Evolutionary conservation across 495 filamentous ascomycete species (phyloP).

Genomic region (Emericellopsis terricola): DNA sequence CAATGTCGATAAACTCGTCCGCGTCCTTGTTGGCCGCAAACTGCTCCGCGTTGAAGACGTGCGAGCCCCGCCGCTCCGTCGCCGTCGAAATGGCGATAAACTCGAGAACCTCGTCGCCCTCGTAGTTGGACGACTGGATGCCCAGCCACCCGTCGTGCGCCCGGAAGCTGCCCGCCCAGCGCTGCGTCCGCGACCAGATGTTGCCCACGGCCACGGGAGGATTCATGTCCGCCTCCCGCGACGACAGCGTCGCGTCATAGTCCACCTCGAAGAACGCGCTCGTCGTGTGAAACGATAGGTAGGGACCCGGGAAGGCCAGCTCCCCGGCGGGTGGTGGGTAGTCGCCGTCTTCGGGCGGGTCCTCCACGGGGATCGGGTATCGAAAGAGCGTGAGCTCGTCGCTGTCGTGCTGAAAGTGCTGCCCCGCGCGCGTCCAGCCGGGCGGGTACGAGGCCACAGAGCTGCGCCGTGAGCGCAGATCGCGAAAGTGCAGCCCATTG

Average conservation of each 20-base stretch:
- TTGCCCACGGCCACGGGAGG: constrained; percentile 2
- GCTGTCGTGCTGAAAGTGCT: constrained; percentile 2
- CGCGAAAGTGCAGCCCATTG: constrained; percentile 2
- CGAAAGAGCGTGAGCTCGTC: constrained; percentile 1
- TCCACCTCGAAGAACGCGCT: constrained; percentile 2
- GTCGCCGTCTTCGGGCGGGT: background rate
- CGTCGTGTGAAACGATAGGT: constrained; percentile 2
- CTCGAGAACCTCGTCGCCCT: constrained; percentile 4
- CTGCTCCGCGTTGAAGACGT: constrained; percentile 9
- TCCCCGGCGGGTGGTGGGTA: background rate
- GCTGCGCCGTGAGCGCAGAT: constrained; percentile 1
- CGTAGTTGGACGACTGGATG: constrained; percentile 4
- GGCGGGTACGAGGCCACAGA: background rate
- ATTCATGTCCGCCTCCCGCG: background rate
- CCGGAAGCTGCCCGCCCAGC: constrained; percentile 1
- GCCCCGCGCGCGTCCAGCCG: constrained; percentile 2
- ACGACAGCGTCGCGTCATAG: constrained; percentile 1
- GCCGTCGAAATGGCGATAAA: constrained; percentile 4
- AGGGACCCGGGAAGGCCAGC: constrained; percentile 2
- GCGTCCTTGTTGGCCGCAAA: constrained; percentile 6
- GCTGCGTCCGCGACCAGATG: constrained; percentile 2
- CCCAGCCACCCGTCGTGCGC: constrained; percentile 4
- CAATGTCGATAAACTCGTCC: constrained; percentile 7
- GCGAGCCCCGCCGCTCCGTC: constrained; percentile 4
- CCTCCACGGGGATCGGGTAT: constrained; percentile 2